Conservation (phyloP, 2,329 filamentous ascomycete genomes). For the Pyricularia sp. region DNA sequence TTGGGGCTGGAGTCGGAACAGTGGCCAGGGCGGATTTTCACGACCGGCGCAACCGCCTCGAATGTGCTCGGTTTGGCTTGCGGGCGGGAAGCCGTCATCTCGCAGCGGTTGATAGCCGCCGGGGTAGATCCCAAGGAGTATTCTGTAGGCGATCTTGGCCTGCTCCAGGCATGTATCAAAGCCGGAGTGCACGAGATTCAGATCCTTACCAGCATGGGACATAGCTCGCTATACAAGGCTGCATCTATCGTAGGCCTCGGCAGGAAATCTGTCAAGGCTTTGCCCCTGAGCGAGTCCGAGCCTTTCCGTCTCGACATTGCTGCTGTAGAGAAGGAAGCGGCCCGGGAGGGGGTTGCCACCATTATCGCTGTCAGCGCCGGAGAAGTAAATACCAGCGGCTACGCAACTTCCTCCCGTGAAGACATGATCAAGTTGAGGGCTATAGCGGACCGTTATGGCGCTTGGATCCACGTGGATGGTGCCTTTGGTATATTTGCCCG, state of each 20-base stretch:
- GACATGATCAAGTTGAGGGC: slow-evolving; percentile 52
- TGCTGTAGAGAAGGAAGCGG: slow-evolving; percentile 43
- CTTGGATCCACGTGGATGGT: slow-evolving; percentile 85
- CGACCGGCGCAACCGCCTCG: slow-evolving; percentile 55
- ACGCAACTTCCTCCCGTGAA: slow-evolving; percentile 44
- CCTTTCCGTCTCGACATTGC: slow-evolving; percentile 60
- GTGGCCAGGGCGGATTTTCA: slow-evolving; percentile 43
- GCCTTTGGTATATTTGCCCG: slow-evolving; percentile 80
- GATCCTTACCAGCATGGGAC: slow-evolving; percentile 67
- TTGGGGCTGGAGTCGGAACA: slow-evolving; percentile 47
- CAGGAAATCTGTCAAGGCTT: slow-evolving; percentile 48
- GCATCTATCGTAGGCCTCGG: slow-evolving; percentile 74
- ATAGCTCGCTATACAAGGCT: slow-evolving; percentile 76
- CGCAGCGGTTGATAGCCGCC: slow-evolving; percentile 15
- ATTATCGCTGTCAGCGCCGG: slow-evolving; percentile 74
- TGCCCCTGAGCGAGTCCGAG: slow-evolving; percentile 36
- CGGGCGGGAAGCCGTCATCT: slow-evolving; percentile 50
- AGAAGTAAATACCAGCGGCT: slow-evolving; percentile 83
- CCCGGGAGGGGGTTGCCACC: slow-evolving; percentile 42
- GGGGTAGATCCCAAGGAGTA: slow-evolving; percentile 12
- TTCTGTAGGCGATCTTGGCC: slow-evolving; percentile 55
- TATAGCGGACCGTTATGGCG: slow-evolving; percentile 58
- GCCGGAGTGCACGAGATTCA: slow-evolving; percentile 57
- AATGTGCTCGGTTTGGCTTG: slow-evolving; percentile 67
- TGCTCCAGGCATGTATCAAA: slow-evolving; percentile 50